These are phyloP conservation scores for Peronosclerospora sorghi DNA, from an alignment of 352 stramenopile genomes.

Conservation along the genomic window DNA sequence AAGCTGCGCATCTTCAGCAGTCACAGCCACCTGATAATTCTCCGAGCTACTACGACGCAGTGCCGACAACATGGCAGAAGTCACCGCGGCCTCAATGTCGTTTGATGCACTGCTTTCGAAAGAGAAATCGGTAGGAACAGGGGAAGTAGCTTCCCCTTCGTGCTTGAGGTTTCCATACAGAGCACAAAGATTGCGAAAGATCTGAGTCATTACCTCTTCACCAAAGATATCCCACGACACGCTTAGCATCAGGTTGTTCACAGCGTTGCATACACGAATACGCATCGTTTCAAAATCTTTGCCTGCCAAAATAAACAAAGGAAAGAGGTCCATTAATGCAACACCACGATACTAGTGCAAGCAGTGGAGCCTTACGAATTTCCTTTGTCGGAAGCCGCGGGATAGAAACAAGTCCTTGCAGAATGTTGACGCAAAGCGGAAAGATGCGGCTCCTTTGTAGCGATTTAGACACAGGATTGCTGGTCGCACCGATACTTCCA, in stretches of 20 bases:
- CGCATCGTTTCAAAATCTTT: slow-evolving; percentile 74
- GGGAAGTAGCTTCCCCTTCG: slow-evolving; percentile 16
- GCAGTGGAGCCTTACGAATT: slow-evolving; percentile 27
- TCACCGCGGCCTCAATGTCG: slow-evolving; percentile 59
- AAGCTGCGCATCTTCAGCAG: slow-evolving; percentile 48
- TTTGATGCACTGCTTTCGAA: slow-evolving; percentile 32
- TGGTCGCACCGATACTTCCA: background rate
- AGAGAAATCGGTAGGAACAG: slow-evolving; percentile 20
- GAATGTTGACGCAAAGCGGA: slow-evolving; percentile 42
- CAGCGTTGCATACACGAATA: slow-evolving; percentile 63
- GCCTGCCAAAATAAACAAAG: slow-evolving; percentile 13
- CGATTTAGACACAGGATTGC: slow-evolving; percentile 22
- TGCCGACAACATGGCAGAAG: slow-evolving; percentile 59
- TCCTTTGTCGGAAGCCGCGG: slow-evolving; percentile 33
- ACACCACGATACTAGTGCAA: background rate
- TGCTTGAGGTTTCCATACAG: slow-evolving; percentile 56
- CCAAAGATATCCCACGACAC: slow-evolving; percentile 44
- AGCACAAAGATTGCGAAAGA: slow-evolving; percentile 71
- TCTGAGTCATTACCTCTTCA: slow-evolving; percentile 46
- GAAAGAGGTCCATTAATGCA: slow-evolving; percentile 6
- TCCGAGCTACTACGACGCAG: slow-evolving; percentile 47
- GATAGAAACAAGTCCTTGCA: slow-evolving; percentile 70
- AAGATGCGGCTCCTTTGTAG: slow-evolving; percentile 41
- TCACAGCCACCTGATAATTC: slow-evolving; percentile 41
- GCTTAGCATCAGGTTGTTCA: slow-evolving; percentile 73